Percentiles rank a stretch among this genome's conserved stretches.
phyloP scores from a whole-genome alignment of 106 monocot genomes.

The Phalaenopsis aphrodite region DNA sequence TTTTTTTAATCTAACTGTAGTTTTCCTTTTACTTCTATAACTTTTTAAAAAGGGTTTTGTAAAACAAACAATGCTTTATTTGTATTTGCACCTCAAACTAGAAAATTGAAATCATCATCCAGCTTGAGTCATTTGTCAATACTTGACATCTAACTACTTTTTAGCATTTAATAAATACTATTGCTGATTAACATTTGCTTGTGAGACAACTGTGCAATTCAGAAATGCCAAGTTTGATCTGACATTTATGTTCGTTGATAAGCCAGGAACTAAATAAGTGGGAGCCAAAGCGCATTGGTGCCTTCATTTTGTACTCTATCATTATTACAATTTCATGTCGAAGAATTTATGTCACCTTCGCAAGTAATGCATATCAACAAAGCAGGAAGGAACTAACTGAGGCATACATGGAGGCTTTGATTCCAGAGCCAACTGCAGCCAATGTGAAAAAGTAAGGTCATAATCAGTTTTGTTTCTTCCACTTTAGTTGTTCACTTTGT shows the following conservation, averaged over 20 bases:
- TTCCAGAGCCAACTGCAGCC: conserved; percentile 69
- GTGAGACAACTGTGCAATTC: neutral
- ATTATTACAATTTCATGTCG: conserved; percentile 33
- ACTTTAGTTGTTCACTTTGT: neutral
- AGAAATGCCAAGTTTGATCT: neutral
- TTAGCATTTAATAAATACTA: neutral
- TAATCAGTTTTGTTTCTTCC: neutral
- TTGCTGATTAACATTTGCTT: neutral
- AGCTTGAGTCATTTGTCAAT: neutral
- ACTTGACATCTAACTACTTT: neutral
- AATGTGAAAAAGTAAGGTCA: conserved; percentile 64
- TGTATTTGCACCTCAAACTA: neutral
- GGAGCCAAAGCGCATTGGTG: conserved; percentile 59
- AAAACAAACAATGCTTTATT: neutral
- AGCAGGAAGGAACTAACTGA: conserved; percentile 55
- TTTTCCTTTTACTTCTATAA: neutral
- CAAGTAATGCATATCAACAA: conserved; percentile 21
- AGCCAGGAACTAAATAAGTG: conserved; percentile 53
- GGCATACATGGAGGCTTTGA: conserved; percentile 84
- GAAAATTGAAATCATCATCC: neutral
- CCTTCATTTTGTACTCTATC: conserved; percentile 45
- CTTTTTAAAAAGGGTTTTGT: neutral
- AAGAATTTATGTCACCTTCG: conserved; percentile 31
- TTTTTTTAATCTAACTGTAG: neutral
- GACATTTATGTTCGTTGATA: neutral